Percentiles rank a stretch among this genome's conserved stretches.
These are phyloP conservation scores for Zalaria sp. DNA, from an alignment of 2,329 filamentous ascomycete genomes.

Conservation along the genomic window DNA sequence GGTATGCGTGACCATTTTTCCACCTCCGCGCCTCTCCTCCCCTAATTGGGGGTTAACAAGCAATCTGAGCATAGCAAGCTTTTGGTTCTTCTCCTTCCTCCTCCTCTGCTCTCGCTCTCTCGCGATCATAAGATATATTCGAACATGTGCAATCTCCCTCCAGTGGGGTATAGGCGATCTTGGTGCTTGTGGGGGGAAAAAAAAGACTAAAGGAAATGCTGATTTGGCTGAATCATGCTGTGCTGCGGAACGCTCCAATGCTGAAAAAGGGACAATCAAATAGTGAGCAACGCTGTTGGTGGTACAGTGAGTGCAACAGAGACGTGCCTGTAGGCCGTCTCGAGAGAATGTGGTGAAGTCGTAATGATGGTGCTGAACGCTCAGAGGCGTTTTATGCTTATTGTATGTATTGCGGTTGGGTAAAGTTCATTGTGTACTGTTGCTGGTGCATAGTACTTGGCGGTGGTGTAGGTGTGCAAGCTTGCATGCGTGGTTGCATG, in stretches of 20 bases:
- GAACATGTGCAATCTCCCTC: too few species aligned
- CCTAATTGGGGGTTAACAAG: too few species aligned
- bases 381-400: conserved; percentile 3
- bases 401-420: conserved; percentile 5
- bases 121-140: too few species aligned
- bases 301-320: conserved; percentile 8
- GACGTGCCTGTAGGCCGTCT: background rate
- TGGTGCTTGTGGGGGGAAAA: too few species aligned
- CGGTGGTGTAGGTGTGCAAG: conserved; percentile 19
- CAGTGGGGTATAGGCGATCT: too few species aligned
- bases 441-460: conserved; percentile 11
- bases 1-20: too few species aligned
- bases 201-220: too few species aligned
- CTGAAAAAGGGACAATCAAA: conserved; percentile 8
- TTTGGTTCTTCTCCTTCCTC: too few species aligned
- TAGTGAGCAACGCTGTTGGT: conserved; percentile 14
- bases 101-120: too few species aligned
- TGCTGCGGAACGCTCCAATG: conserved; percentile 10
- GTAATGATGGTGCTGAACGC: background rate
- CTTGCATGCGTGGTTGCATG: conserved; percentile 11
- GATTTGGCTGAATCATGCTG: too few species aligned
- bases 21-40: too few species aligned
- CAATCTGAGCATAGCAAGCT: too few species aligned
- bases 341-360: background rate
- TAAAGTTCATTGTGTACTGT: conserved; percentile 1